A percentile compares a stretch with the other conserved stretches of the same genome.
These are phyloP conservation scores for Pelargonium nanum DNA, from an alignment of 345 rosid species.

Conservation along the genomic window DNA sequence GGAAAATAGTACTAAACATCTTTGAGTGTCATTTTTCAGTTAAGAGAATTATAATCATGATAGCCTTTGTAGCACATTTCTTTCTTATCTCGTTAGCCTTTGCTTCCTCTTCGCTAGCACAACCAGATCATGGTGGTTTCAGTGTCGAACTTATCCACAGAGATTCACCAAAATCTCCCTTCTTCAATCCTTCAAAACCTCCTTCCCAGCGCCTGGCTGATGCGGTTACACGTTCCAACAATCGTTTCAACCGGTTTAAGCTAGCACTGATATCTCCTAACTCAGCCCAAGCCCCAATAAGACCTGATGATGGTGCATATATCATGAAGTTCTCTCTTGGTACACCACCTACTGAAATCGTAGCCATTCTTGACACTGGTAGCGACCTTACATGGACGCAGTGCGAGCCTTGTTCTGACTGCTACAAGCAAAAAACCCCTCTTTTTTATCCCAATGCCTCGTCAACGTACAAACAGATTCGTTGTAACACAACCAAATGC, in stretches of 20 bases:
- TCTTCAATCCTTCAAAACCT: slow-evolving; percentile 11
- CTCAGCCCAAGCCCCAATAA: background rate
- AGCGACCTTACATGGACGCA: slow-evolving; percentile 19
- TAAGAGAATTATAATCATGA: background rate
- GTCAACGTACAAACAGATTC: slow-evolving; percentile 3
- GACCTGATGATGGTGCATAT: slow-evolving; percentile 6
- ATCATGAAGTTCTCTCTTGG: slow-evolving; percentile 25
- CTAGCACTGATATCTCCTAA: background rate
- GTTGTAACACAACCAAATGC: slow-evolving; percentile 10
- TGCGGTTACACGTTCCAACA: slow-evolving; percentile 2
- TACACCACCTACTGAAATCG: slow-evolving; percentile 13
- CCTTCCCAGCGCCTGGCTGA: slow-evolving; percentile 5
- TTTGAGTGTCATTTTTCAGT: too few species aligned
- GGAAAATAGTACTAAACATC: too few species aligned
- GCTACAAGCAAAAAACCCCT: slow-evolving; percentile 2
- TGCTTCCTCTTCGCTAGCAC: background rate
- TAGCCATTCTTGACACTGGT: slow-evolving; percentile 19
- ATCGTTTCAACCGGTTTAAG: slow-evolving; percentile 2
- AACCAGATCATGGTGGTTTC: slow-evolving; percentile 12
- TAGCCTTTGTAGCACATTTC: background rate
- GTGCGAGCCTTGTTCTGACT: slow-evolving; percentile 12
- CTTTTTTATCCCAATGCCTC: slow-evolving; percentile 17
- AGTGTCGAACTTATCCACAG: too few species aligned
- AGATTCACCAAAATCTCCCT: too few species aligned
- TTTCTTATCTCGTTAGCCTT: background rate